Evolutionary conservation across 2,329 filamentous ascomycete genomes (phyloP).

Genomic region (Penicillium sp.): DNA sequence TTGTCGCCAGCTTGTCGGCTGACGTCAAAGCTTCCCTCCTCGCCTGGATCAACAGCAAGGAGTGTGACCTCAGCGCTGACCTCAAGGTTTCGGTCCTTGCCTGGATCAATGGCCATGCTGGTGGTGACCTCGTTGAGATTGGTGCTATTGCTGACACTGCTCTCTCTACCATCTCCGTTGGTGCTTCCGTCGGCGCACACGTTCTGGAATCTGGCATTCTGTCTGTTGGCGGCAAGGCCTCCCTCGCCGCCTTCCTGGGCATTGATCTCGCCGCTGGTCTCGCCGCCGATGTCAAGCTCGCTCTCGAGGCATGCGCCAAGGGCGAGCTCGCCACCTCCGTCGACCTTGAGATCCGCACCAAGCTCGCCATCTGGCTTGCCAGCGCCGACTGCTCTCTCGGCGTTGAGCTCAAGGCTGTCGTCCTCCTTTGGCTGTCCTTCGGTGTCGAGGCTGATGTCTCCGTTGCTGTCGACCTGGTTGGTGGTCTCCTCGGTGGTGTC

Average conservation of each 20-base stretch:
- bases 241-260: constrained; percentile 29
- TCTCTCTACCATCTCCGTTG: constrained; percentile 27
- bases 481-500: constrained; percentile 24
- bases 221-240: constrained; percentile 22
- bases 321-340: constrained; percentile 25
- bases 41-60: constrained; percentile 23
- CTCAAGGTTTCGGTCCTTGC: constrained; percentile 26
- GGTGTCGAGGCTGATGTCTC: constrained; percentile 23
- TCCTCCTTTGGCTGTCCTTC: constrained; percentile 32
- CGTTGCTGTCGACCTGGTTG: constrained; percentile 23
- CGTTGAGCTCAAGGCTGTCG: constrained; percentile 31
- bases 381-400: constrained; percentile 27
- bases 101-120: constrained; percentile 27
- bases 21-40: constrained; percentile 29
- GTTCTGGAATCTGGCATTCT: constrained; percentile 27
- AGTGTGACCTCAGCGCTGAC: constrained; percentile 23
- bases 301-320: constrained; percentile 24
- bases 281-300: constrained; percentile 23
- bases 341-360: constrained; percentile 23
- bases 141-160: constrained; percentile 23
- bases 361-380: constrained; percentile 29
- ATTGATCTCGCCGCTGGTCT: constrained; percentile 21
- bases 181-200: constrained; percentile 25
- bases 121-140: constrained; percentile 23
- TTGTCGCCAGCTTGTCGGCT: constrained; percentile 22